These are phyloP conservation scores for Nothophoma quercina DNA, from an alignment of 2,329 filamentous ascomycete genomes.

Conservation along the genomic window DNA sequence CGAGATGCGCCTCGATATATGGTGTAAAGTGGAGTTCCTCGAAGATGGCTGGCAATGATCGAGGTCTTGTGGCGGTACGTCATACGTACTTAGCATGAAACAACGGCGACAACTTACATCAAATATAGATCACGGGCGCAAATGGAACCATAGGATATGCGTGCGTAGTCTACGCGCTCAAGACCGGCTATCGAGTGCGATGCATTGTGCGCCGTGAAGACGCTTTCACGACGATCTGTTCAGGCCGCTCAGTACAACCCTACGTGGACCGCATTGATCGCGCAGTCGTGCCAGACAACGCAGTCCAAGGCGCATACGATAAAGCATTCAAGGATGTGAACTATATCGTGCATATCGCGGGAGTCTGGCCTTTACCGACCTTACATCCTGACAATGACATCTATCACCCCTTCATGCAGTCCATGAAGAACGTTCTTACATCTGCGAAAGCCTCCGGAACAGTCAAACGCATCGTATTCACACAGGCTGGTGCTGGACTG, in stretches of 20 bases:
- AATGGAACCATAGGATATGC: conserved; percentile 48
- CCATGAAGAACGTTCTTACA: conserved; percentile 38
- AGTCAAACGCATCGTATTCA: conserved; percentile 41
- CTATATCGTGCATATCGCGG: conserved; percentile 44
- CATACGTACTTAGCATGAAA: neutral
- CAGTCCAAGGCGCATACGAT: conserved; percentile 36
- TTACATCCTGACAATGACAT: conserved; percentile 46
- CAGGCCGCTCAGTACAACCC: conserved; percentile 37
- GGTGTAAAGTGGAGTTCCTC: neutral
- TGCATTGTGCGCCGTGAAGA: conserved; percentile 41
- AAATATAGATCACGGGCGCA: conserved; percentile 42
- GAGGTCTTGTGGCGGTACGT: conserved; percentile 38
- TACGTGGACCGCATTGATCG: conserved; percentile 33
- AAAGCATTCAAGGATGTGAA: conserved; percentile 31
- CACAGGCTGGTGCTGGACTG: conserved; percentile 44
- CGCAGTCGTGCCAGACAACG: conserved; percentile 41
- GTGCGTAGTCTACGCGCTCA: conserved; percentile 36
- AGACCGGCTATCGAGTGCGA: conserved; percentile 40
- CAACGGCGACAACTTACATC: conserved; percentile 1
- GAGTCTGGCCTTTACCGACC: conserved; percentile 44
- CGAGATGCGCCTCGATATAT: neutral
- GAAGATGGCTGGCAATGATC: conserved; percentile 16
- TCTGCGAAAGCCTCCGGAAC: conserved; percentile 36
- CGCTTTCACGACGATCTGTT: conserved; percentile 34
- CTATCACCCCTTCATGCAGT: conserved; percentile 43